Base-by-base conservation (phyloP, 2,329 filamentous ascomycete species). In the Lojkania enalia region DNA sequence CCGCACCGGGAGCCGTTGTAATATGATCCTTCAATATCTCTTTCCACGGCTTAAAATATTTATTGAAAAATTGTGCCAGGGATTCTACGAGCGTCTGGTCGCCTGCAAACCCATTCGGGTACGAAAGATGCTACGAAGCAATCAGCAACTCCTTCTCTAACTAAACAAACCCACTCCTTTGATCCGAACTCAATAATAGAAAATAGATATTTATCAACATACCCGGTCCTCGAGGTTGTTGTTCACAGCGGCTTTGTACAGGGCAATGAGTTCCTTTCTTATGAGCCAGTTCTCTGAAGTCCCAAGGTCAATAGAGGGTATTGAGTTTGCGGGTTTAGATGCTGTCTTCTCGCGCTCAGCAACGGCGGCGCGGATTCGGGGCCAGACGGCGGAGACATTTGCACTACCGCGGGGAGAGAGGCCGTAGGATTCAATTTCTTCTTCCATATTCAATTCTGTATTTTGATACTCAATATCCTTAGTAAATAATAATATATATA, bases 251-350 rank as follows among this genome's bases (percentile, higher is more conserved):
- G 44, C 35, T 14, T 46, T 52, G 42, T 35, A 59, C 6, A 58
- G 29, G 2, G 47, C 33, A 3, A 55, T 31, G 6, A 62, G 16
- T 30, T 61, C 54, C 1, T 39, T 9, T 5, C 56, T 49, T 4
- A 61, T 48, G 1, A 61, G 39, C 40, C 49, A 52, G 33, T 63
- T 63, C 37, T 61, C 59, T 2, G 59, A 46, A 2, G 56, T 60
- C 3, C 46, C 35, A 5, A 63, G 44, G 38, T 63, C 59, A n/a
- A 62, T 57, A n/a, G n/a, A n/a, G n/a, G n/a, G n/a, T n/a, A n/a
- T n/a, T n/a, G n/a, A n/a, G n/a, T n/a, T n/a, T n/a, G n/a, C n/a
- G 19, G 47, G 48, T 1, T 39, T n/a, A 20, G 32, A 38, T 1
- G 19, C 23, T 14, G 33, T 41, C n/a, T 29, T 33, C 27, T 42